phyloP scores from a whole-genome alignment of 2,329 filamentous ascomycete genomes.

The Magnaporthiopsis rhizophila region DNA sequence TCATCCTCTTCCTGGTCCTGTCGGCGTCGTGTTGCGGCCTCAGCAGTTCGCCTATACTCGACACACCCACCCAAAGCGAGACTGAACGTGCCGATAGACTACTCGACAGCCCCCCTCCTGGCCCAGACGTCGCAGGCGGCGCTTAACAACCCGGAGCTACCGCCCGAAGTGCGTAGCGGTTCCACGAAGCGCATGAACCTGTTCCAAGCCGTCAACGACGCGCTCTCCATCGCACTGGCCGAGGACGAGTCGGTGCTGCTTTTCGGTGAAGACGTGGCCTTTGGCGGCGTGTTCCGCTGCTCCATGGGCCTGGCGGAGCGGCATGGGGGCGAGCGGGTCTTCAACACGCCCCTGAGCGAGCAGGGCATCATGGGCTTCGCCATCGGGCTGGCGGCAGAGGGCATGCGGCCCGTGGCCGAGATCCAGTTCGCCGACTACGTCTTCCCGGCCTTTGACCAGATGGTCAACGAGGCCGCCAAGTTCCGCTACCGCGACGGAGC shows the following conservation, averaged over 20 bases:
- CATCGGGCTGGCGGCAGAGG: slow-evolving; percentile 81
- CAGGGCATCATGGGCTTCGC: slow-evolving; percentile 93
- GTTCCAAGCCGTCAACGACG: slow-evolving; percentile 89
- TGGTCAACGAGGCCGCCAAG: slow-evolving; percentile 90
- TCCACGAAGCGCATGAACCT: slow-evolving; percentile 84
- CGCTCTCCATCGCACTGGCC: slow-evolving; percentile 71
- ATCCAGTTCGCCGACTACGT: slow-evolving; percentile 96
- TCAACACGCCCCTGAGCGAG: slow-evolving; percentile 92
- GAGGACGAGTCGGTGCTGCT: slow-evolving; percentile 80
- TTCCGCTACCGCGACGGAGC: slow-evolving; percentile 66
- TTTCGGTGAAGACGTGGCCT: slow-evolving; percentile 95
- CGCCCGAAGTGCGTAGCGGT: slow-evolving; percentile 54
- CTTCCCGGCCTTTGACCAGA: slow-evolving; percentile 86
- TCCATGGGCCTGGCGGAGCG: slow-evolving; percentile 84
- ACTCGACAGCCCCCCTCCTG: slow-evolving; percentile 70
- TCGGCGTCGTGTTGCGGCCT: background rate
- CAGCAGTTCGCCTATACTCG: slow-evolving; percentile 32
- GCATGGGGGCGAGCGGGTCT: slow-evolving; percentile 81
- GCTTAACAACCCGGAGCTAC: slow-evolving; percentile 64
- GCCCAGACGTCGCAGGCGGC: slow-evolving; percentile 70
- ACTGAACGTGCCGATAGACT: slow-evolving; percentile 84
- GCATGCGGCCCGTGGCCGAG: slow-evolving; percentile 88
- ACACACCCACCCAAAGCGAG: slow-evolving; percentile 51
- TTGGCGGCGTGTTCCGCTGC: slow-evolving; percentile 92
- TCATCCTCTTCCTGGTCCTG: background rate